These are phyloP conservation scores for Verticillium isaacii DNA, from an alignment of 2,329 filamentous ascomycete genomes.

Conservation along the genomic window DNA sequence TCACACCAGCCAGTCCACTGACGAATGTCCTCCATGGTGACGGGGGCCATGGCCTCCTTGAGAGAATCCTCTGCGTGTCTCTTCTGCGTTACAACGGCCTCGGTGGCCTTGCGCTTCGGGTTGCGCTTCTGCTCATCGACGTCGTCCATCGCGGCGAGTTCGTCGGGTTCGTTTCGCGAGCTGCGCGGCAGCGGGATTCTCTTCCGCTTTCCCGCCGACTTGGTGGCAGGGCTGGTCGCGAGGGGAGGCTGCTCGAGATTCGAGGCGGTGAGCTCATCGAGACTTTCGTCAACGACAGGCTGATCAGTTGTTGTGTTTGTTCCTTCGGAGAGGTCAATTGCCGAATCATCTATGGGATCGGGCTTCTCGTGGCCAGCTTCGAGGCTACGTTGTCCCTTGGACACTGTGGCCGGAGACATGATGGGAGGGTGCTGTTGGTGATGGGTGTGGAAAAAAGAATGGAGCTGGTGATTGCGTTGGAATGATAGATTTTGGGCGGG, in stretches of 20 bases:
- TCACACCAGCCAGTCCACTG: conserved; percentile 74
- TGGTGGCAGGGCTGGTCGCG: neutral
- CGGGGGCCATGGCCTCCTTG: conserved; percentile 39
- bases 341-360: neutral
- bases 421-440: neutral
- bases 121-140: conserved; percentile 24
- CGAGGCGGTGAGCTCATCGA: neutral
- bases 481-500: too few species aligned
- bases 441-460: too few species aligned
- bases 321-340: neutral
- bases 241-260: neutral
- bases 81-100: conserved; percentile 15
- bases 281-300: neutral
- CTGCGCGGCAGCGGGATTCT: neutral
- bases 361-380: neutral
- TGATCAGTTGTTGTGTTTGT: neutral
- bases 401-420: neutral
- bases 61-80: conserved; percentile 35
- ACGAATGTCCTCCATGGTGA: conserved; percentile 46
- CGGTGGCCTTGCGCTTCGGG: conserved; percentile 39
- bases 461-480: too few species aligned
- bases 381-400: neutral
- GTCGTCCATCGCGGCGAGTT: neutral
- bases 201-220: neutral
- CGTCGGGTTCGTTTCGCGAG: neutral